phyloP scores from a whole-genome alignment of 1,284 basidiomycete genomes.

The Anthracocystis panici-leucophaei region DNA sequence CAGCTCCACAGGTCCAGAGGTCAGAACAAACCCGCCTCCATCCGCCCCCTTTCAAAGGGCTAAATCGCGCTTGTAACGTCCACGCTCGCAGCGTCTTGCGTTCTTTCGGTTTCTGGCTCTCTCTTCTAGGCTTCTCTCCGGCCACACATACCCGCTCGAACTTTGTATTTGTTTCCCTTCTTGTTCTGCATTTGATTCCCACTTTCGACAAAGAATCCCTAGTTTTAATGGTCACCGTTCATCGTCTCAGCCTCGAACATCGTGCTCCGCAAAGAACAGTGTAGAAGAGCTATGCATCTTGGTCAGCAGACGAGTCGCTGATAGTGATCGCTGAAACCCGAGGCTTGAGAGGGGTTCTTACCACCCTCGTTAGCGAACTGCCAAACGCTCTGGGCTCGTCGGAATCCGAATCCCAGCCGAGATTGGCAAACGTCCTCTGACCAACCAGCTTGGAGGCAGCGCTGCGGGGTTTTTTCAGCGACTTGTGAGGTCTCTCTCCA shows the following conservation, averaged over 20 bases:
- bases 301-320: constrained; percentile 10
- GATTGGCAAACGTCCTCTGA: constrained; percentile 13
- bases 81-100: background rate
- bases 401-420: background rate
- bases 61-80: constrained; percentile 14
- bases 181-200: background rate
- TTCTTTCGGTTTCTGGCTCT: background rate
- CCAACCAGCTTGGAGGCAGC: background rate
- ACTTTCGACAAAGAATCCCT: background rate
- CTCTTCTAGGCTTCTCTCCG: too few relatives aligned
- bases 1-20: background rate
- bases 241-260: background rate
- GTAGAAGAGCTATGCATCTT: background rate
- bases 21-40: background rate
- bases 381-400: background rate
- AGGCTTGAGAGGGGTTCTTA: background rate
- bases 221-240: background rate
- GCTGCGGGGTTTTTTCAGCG: constrained; percentile 8
- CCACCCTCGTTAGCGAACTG: background rate
- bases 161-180: background rate
- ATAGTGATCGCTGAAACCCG: constrained; percentile 28
- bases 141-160: background rate
- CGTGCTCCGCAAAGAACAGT: too few relatives aligned
- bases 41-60: constrained; percentile 10
- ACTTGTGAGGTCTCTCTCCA: constrained; percentile 10